Evolutionary conservation across 805 yeast species (phyloP).

Genomic region (Candida sithepensis): DNA sequence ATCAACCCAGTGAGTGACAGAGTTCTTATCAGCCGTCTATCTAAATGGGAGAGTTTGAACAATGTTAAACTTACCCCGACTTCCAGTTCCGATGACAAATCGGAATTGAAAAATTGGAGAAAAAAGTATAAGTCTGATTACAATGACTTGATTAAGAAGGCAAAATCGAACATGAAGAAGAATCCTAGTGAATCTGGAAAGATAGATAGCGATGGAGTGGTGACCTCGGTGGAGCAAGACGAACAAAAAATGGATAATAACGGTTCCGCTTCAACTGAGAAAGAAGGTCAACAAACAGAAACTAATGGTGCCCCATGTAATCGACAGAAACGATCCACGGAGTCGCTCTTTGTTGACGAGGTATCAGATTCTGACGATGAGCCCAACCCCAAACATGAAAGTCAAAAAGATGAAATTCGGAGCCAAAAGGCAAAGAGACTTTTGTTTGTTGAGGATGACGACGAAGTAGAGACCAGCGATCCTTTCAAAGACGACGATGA

Average conservation of each 20-base stretch:
- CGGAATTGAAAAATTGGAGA: slow-evolving; percentile 23
- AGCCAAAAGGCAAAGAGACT: neutral
- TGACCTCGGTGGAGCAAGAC: too few relatives aligned
- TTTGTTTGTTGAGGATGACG: neutral
- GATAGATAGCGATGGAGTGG: slow-evolving; percentile 2
- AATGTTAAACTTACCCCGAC: slow-evolving; percentile 16
- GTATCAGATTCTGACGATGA: neutral
- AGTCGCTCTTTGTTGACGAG: neutral
- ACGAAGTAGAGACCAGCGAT: neutral
- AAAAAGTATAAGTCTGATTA: slow-evolving; percentile 22
- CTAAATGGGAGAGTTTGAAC: slow-evolving; percentile 58
- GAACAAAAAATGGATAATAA: too few relatives aligned
- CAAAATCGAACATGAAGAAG: slow-evolving; percentile 17
- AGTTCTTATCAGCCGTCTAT: slow-evolving; percentile 51
- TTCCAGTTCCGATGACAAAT: slow-evolving; percentile 11
- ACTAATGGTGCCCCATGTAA: neutral
- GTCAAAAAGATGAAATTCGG: neutral
- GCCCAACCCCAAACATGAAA: too few relatives aligned
- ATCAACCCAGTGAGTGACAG: slow-evolving; percentile 56
- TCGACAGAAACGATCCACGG: neutral
- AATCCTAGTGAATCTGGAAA: neutral
- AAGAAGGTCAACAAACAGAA: neutral
- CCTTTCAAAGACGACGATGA: neutral
- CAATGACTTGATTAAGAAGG: slow-evolving; percentile 23
- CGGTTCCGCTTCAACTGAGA: too few relatives aligned